Base-by-base conservation (phyloP, 2,329 filamentous ascomycete genomes). In the Neophaeococcomyces mojaviensis region DNA sequence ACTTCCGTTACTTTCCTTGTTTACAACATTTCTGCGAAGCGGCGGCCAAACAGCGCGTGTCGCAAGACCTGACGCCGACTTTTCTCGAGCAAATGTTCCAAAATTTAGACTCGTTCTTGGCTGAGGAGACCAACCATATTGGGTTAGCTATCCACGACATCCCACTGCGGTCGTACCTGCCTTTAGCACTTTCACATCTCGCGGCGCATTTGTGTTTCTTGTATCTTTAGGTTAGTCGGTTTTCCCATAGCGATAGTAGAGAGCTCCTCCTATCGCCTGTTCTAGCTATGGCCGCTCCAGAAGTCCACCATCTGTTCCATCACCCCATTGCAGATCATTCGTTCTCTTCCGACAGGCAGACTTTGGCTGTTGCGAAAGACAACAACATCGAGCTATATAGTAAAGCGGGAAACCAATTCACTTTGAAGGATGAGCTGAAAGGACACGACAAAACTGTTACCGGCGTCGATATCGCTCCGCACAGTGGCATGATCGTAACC, bases 361-460 rank as follows among this genome's bases (percentile, higher is more conserved):
- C 84, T 22, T 78, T 98, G 48, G 92, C 92, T 48, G 89, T 98
- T 48, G 86, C 90, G 53, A 85, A 88, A 59, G 90, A 97, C 64
- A 88, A 84, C 62, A 79, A 81, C 57, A 84, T 98, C 60, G 88
- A 96, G 73, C 81, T 98, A 34, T 97, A 96, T 67, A 73, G 77
- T 59, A 78, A 75, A 58, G 76, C 76, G 47, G 88, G 86, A 62
- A 80, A 72, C 60, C 78, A 81, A 55, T 96, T 89, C 70, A 81
- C 81, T 64, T 74, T 96, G 55, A 83, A 90, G 64, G 88, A 97
- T 66, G 88, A 96, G 70, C 76, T 98, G 49, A 92, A 89, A 62
- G 92, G 89, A 36, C 92, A 98, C 61, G 94, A 98, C 67, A 98
- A 98, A 74, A 89, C 82, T 1, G 87, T 98, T 42, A 98, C 92